Evolutionary conservation across 768 basidiomycete species (phyloP), one percentile per base, ranked within the genome.

Genomic region (Mycena polygramma): DNA sequence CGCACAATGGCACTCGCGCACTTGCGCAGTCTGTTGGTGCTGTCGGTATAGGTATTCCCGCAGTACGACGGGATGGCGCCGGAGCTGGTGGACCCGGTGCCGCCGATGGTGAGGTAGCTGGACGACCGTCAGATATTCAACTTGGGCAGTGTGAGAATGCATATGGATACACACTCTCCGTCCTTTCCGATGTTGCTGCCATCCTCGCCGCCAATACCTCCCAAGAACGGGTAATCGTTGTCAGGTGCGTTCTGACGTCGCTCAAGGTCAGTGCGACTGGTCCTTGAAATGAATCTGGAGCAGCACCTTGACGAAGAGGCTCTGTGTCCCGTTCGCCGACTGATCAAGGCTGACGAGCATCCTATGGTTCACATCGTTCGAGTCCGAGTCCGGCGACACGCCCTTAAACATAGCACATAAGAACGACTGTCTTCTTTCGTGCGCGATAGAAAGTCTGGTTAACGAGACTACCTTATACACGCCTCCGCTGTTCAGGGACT

Each of bases 11-110:
- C 62, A n/a, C 68, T 70, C 5, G 24, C 60, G 57, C 68, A 70
- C 24, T 70, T 70, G 17, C 68, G 45, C 49, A 64, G 37, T 13
- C n/a, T 19, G 45, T 64, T 64, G 24, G 55, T 63, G 37, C 37
- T 2, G 51, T 70, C 63, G 41, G 68, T 70, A 62, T 35, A 70
- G 24, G 68, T 70, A 62, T 64, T 70, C 14, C 68, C 68, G 57
- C 62, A 63, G 57, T 58, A 64, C 15, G 41, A 58, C 20, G 68
- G 57, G 17, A 4, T 37, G 49, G 19, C 63, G 45, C 68, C 68
- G 22, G 43, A 14, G 8, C 9, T 19, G 26, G 68, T 70, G 30
- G 13, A 1, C 0, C 37, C n/a, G 4, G 68, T 65, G 37, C 63
- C 68, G 51, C 68, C 63, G 30, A 70, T 17, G 15, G 36, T 49